phyloP scores from a whole-genome alignment of 495 filamentous ascomycete species.

The Oidiodendron maius region DNA sequence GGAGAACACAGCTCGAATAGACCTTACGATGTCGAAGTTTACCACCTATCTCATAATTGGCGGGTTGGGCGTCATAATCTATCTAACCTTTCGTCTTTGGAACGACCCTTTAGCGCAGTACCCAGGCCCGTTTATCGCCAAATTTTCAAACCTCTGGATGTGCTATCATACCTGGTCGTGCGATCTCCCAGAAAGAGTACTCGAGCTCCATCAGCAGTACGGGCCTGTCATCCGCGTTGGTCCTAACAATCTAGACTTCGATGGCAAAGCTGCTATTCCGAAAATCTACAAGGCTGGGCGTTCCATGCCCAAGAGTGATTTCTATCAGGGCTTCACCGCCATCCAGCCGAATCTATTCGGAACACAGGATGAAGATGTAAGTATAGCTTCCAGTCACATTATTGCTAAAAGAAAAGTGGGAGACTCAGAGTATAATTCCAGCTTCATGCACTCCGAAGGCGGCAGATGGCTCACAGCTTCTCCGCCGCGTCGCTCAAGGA shows the following conservation, averaged over 20 bases:
- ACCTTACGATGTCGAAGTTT: too few relatives aligned
- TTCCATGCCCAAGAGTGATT: constrained; percentile 9
- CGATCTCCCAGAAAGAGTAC: constrained; percentile 48
- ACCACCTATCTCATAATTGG: too few relatives aligned
- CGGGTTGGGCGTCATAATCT: too few relatives aligned
- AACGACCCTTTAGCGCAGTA: constrained; percentile 60
- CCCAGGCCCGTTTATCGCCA: constrained; percentile 54
- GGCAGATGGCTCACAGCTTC: constrained; percentile 6
- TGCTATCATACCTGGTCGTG: constrained; percentile 29
- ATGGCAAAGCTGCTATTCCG: constrained; percentile 19
- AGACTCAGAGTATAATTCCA: neutral
- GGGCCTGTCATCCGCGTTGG: constrained; percentile 51
- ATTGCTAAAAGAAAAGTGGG: neutral
- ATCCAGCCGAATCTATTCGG: constrained; percentile 7
- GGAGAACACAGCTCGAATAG: too few relatives aligned
- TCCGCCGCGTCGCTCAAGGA: neutral
- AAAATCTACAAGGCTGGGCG: constrained; percentile 9
- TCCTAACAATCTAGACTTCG: constrained; percentile 48
- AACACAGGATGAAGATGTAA: constrained; percentile 6
- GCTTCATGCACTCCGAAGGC: constrained; percentile 1
- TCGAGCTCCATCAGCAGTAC: constrained; percentile 9
- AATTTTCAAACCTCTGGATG: constrained; percentile 47
- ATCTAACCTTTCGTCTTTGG: too few relatives aligned
- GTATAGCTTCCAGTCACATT: neutral
- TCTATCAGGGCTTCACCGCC: constrained; percentile 4